phyloP scores from a whole-genome alignment of 225 moss, liverwort and hornwort genomes.

The Polytrichum formosum region DNA sequence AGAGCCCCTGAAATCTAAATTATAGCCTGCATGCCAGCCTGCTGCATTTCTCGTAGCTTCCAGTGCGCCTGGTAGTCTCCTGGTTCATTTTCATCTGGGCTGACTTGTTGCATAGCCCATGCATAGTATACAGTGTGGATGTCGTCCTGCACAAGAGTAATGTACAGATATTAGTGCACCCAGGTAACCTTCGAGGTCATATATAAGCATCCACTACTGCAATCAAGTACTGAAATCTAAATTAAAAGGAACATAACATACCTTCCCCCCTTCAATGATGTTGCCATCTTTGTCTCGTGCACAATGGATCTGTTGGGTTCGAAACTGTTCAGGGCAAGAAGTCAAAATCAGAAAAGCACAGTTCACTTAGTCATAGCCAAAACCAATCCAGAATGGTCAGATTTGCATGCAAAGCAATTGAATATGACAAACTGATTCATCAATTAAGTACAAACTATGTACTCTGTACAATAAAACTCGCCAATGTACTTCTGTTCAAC shows the following conservation, averaged over 20 bases:
- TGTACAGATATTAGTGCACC: no score
- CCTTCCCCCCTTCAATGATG: constrained; percentile 82
- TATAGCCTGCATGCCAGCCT: constrained; percentile 92
- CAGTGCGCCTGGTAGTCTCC: constrained; percentile 72
- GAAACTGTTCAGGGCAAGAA: constrained; percentile 54
- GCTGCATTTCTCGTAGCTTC: constrained; percentile 97
- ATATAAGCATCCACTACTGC: no score
- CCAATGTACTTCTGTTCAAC: no score
- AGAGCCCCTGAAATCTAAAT: constrained; percentile 38
- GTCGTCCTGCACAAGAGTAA: constrained; percentile 57
- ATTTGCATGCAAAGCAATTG: no score
- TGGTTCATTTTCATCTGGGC: constrained; percentile 60
- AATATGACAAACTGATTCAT: no score
- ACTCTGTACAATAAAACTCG: no score
- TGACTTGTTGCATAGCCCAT: constrained; percentile 97
- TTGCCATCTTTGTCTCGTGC: constrained; percentile 88
- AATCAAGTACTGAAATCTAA: no score
- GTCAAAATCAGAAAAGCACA: no score
- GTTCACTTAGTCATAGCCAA: no score
- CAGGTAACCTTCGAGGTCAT: no score
- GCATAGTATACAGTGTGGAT: constrained; percentile 93
- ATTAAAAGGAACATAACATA: constrained; percentile 4
- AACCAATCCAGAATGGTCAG: no score
- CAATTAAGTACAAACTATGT: no score
- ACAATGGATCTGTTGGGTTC: constrained; percentile 95